Conservation (phyloP, 352 stramenopile genomes). For the Saprolegnia parasitica region DNA sequence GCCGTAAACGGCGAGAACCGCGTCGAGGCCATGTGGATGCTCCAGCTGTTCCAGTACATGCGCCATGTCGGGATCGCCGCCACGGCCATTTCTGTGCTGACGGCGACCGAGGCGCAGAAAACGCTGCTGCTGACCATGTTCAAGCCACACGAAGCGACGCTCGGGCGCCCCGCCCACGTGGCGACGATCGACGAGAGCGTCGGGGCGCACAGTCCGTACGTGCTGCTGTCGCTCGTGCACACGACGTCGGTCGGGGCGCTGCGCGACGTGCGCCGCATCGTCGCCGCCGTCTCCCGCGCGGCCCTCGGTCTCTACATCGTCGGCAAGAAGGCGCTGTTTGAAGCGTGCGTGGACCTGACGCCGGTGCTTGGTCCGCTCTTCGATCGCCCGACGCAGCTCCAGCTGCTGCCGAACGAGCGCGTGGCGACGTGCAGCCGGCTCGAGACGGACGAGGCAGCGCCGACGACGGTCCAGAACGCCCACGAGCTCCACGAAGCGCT, state of each 20-base stretch:
- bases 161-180: constrained; percentile 46
- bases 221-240: constrained; percentile 93
- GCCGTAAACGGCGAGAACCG: constrained; percentile 89
- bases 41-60: constrained; percentile 92
- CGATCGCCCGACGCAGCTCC: constrained; percentile 36
- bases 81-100: constrained; percentile 91
- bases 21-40: constrained; percentile 91
- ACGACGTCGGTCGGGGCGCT: constrained; percentile 89
- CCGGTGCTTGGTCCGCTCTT: constrained; percentile 41
- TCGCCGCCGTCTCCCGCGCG: constrained; percentile 90
- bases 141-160: constrained; percentile 31
- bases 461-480: neutral
- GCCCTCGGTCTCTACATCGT: constrained; percentile 94
- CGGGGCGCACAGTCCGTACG: constrained; percentile 93
- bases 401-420: constrained; percentile 38
- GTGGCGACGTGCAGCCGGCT: constrained; percentile 16
- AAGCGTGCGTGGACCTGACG: constrained; percentile 64
- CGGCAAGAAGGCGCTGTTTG: constrained; percentile 64
- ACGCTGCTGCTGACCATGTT: constrained; percentile 89
- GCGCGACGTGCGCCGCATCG: constrained; percentile 87
- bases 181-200: constrained; percentile 95
- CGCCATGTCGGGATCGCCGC: constrained; percentile 87
- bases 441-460: constrained; percentile 1
- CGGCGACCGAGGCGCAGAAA: constrained; percentile 95
- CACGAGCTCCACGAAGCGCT: constrained; percentile 16